A percentile compares a stretch with the other conserved stretches of the same genome.
phyloP scores from a whole-genome alignment of 495 filamentous ascomycete species.

The Aspergillus carlsbadensis region DNA sequence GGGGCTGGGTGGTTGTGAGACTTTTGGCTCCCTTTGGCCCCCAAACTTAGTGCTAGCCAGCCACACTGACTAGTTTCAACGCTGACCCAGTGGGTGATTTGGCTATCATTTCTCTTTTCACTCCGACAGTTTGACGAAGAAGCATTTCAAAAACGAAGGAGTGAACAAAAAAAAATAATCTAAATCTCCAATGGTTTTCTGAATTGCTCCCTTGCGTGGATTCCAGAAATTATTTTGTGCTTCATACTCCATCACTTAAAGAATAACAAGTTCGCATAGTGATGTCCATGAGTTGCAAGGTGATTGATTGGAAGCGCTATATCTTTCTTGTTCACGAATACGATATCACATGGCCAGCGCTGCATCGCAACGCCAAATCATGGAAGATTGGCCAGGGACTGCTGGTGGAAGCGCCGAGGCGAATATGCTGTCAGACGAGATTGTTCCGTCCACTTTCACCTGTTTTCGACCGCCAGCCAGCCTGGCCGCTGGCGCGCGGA shows the following conservation, averaged over 20 bases:
- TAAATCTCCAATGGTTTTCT: too few relatives aligned
- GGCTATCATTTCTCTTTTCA: slow-evolving; percentile 13
- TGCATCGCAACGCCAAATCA: slow-evolving; percentile 10
- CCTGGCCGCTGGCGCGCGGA: not conserved
- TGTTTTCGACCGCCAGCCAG: not conserved
- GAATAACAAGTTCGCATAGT: too few relatives aligned
- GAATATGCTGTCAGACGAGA: slow-evolving; percentile 16
- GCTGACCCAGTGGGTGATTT: slow-evolving; percentile 10
- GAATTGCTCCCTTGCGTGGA: too few relatives aligned
- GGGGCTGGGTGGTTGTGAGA: not conserved
- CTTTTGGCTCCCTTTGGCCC: slow-evolving; percentile 13
- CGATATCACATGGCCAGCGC: slow-evolving; percentile 16
- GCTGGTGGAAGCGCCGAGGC: slow-evolving; percentile 9
- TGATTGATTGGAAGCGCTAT: too few relatives aligned
- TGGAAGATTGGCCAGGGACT: slow-evolving; percentile 13
- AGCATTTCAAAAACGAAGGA: too few relatives aligned
- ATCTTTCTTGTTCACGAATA: slow-evolving; percentile 7
- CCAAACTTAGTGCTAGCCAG: slow-evolving; percentile 16
- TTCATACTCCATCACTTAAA: not conserved
- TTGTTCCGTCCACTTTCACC: slow-evolving; percentile 15
- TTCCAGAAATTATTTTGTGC: not conserved
- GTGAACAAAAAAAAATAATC: too few relatives aligned
- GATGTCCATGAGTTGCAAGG: too few relatives aligned
- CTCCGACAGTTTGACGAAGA: too few relatives aligned
- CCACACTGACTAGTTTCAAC: slow-evolving; percentile 15